Percentiles rank a stretch among this genome's conserved stretches.
Evolutionary conservation across 495 filamentous ascomycete species (phyloP).

Genomic region (Tuber magnatum): DNA sequence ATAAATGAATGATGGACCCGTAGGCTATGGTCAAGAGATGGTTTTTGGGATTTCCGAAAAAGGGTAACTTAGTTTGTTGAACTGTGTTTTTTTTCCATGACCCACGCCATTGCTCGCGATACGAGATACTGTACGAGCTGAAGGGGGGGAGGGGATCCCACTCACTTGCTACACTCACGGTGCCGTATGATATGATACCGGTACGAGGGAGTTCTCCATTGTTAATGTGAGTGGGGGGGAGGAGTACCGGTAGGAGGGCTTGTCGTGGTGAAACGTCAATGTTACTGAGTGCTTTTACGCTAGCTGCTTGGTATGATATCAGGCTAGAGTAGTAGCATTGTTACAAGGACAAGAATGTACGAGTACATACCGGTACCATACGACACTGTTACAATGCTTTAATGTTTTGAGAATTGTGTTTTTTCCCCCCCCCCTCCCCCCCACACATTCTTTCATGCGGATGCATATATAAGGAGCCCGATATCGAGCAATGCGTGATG

Average conservation of each 20-base stretch:
- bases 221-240: not conserved
- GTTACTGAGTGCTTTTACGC: not conserved
- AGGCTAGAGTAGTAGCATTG: not conserved
- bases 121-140: no score
- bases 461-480: not conserved
- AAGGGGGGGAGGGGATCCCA: not conserved
- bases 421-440: no score
- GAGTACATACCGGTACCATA: no score
- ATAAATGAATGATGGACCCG: not conserved
- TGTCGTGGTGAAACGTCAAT: not conserved
- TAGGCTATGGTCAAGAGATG: not conserved
- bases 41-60: not conserved
- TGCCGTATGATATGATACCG: not conserved
- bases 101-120: not conserved
- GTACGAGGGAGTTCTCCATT: not conserved
- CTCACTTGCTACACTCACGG: not conserved
- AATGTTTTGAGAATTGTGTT: not conserved
- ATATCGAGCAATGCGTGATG: not conserved
- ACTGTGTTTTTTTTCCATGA: not conserved
- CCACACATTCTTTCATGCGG: not conserved
- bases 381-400: not conserved
- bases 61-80: not conserved
- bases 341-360: not conserved
- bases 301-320: not conserved
- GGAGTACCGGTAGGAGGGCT: no score